These are phyloP conservation scores for Triglochin maritima DNA, from an alignment of 106 monocot genomes.

Conservation along the genomic window DNA sequence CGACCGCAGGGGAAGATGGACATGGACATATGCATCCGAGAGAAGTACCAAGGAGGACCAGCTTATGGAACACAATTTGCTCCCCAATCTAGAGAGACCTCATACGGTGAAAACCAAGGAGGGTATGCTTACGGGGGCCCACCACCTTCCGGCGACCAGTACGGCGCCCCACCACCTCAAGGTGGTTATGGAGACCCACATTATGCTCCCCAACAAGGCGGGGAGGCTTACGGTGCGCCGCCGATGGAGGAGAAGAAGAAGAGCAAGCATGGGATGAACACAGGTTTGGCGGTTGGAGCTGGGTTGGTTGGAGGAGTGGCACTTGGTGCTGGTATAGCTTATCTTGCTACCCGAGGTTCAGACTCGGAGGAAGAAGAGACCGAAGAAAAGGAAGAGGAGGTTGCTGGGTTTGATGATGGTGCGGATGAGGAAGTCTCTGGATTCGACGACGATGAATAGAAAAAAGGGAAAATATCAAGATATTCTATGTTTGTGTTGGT, in stretches of 20 bases:
- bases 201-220: constrained; percentile 2
- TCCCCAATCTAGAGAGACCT: constrained; percentile 22
- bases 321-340: constrained; percentile 56
- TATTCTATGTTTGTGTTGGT: too few relatives aligned
- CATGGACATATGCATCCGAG: constrained; percentile 50
- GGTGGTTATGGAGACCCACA: too few relatives aligned
- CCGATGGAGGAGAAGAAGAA: constrained; percentile 38
- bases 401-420: too few relatives aligned
- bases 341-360: constrained; percentile 52
- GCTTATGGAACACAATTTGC: neutral
- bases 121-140: too few relatives aligned
- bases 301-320: constrained; percentile 60
- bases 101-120: neutral
- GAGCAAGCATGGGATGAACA: constrained; percentile 3
- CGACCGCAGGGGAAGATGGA: constrained; percentile 82
- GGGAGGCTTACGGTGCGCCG: too few relatives aligned
- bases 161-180: too few relatives aligned
- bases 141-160: too few relatives aligned
- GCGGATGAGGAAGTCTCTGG: too few relatives aligned
- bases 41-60: constrained; percentile 26
- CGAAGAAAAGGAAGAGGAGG: too few relatives aligned
- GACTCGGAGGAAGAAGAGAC: constrained; percentile 3
- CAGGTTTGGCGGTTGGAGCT: constrained; percentile 63
- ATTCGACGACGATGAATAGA: too few relatives aligned
- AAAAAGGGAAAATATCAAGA: too few relatives aligned